A percentile compares a stretch with the other conserved stretches of the same genome.
Conservation (phyloP, 495 filamentous ascomycete species). For the Penicillium daleae region DNA sequence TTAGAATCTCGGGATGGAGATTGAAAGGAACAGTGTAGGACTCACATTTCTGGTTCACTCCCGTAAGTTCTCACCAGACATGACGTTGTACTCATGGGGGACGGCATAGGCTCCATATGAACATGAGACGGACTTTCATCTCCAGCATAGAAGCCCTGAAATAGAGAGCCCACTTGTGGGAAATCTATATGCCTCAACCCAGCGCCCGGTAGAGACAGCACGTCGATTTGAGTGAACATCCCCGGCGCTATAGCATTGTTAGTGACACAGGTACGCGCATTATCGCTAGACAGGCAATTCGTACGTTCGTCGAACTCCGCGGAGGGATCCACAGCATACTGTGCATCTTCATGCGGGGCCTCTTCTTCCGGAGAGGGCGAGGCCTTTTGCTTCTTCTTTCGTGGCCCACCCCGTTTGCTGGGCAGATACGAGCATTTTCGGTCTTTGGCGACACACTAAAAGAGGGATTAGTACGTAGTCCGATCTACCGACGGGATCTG, state of each 20-base stretch:
- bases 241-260: conserved; percentile 31
- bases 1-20: conserved; percentile 20
- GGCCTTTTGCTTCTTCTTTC: conserved; percentile 48
- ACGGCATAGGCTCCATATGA: conserved; percentile 40
- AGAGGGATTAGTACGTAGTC: conserved; percentile 1
- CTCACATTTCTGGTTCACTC: conserved; percentile 49
- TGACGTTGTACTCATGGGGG: conserved; percentile 32
- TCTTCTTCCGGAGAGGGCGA: conserved; percentile 31
- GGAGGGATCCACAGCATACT: conserved; percentile 26
- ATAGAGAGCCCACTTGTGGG: conserved; percentile 43
- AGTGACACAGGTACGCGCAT: conserved; percentile 7
- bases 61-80: conserved; percentile 46
- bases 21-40: not conserved
- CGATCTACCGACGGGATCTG: not conserved
- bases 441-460: conserved; percentile 56
- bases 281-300: conserved; percentile 12
- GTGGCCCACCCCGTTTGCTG: conserved; percentile 60
- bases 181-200: conserved; percentile 48
- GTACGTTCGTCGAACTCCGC: conserved; percentile 43
- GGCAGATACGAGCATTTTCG: conserved; percentile 59
- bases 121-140: conserved; percentile 31
- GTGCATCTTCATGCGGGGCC: conserved; percentile 27
- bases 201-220: conserved; percentile 47
- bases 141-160: conserved; percentile 39
- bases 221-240: conserved; percentile 50